Conservation (phyloP, 768 basidiomycete species). For the Pleurotus tuber-regium region DNA sequence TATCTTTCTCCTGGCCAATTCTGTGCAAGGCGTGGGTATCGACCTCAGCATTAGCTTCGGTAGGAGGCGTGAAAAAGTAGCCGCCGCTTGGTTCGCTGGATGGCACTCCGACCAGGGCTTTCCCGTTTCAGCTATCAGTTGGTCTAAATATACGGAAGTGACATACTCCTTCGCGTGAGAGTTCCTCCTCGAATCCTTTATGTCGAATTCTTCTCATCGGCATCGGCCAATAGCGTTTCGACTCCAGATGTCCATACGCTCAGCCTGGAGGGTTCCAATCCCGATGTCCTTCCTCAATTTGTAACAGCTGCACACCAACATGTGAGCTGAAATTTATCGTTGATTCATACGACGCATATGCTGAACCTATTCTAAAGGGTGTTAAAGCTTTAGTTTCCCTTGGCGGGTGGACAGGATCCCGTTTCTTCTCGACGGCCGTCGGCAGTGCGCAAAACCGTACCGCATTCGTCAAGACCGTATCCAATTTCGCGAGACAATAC, state of each 20-base stretch:
- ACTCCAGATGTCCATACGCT: conserved; percentile 28
- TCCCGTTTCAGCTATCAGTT: conserved; percentile 52
- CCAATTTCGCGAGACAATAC: conserved; percentile 35
- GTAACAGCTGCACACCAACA: conserved; percentile 44
- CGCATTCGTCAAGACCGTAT: conserved; percentile 41
- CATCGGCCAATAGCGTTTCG: conserved; percentile 31
- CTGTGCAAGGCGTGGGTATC: neutral
- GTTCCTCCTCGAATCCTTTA: conserved; percentile 2
- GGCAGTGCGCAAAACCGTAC: conserved; percentile 42
- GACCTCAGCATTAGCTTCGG: neutral
- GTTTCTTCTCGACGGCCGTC: conserved; percentile 46
- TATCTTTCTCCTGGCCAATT: neutral
- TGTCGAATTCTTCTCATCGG: neutral
- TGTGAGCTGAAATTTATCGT: too few species aligned
- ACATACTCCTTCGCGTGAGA: conserved; percentile 71
- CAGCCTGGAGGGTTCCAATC: conserved; percentile 40
- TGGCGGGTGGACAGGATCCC: conserved; percentile 51
- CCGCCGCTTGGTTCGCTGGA: conserved; percentile 66
- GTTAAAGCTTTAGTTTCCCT: conserved; percentile 42
- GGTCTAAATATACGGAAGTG: conserved; percentile 65
- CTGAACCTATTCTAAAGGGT: conserved; percentile 32
- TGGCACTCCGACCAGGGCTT: conserved; percentile 53
- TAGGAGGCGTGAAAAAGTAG: conserved; percentile 21
- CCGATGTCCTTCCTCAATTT: conserved; percentile 50
- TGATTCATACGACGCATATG: too few species aligned